Conservation (phyloP, 164 flowering plant species). For the Sedum album region DNA sequence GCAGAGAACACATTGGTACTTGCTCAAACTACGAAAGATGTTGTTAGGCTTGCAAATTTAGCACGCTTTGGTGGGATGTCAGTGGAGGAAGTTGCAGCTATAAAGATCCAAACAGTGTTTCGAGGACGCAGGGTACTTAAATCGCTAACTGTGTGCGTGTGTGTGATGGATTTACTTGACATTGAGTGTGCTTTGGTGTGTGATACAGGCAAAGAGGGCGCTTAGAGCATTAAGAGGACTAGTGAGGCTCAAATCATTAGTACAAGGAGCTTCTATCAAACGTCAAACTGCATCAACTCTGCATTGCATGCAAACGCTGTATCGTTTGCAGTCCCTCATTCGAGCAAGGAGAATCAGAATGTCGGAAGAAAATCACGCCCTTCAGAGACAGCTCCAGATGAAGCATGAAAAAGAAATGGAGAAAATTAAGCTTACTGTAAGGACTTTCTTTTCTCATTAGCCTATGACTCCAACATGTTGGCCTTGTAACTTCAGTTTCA, state of each 20-base stretch:
- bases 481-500: no score
- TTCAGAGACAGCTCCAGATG: slow-evolving; percentile 49
- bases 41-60: no score
- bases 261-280: slow-evolving; percentile 50
- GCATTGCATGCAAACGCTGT: slow-evolving; percentile 59
- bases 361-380: slow-evolving; percentile 69
- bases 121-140: no score
- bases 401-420: slow-evolving; percentile 52
- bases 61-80: no score
- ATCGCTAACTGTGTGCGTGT: no score
- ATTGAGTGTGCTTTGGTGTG: no score
- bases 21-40: no score
- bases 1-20: no score
- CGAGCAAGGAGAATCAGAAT: slow-evolving; percentile 55
- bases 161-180: no score
- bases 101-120: no score
- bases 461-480: no score
- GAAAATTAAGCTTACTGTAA: slow-evolving; percentile 37
- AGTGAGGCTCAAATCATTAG: slow-evolving; percentile 50
- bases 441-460: slow-evolving; percentile 6
- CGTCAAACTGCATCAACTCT: slow-evolving; percentile 54
- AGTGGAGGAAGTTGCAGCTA: no score
- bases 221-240: slow-evolving; percentile 62
- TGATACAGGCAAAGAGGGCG: slow-evolving; percentile 17
- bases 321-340: slow-evolving; percentile 66